Percentiles rank a stretch among this genome's conserved stretches.
These are phyloP conservation scores for Pyrenophora teres DNA, from an alignment of 2,329 filamentous ascomycete species.

Conservation along the genomic window DNA sequence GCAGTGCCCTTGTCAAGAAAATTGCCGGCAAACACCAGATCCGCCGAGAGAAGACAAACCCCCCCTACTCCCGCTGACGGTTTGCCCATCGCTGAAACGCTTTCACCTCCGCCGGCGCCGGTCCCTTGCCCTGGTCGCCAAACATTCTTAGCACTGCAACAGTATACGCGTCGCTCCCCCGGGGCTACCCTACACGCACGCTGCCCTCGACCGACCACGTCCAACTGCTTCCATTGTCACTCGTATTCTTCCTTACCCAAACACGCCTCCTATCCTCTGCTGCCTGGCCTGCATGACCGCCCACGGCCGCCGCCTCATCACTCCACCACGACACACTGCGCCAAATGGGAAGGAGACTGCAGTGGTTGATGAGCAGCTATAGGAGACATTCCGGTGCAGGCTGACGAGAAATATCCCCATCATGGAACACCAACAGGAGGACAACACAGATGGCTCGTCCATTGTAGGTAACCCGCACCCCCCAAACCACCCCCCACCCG, in stretches of 20 bases:
- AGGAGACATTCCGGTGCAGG: conserved; percentile 39
- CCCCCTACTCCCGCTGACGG: not conserved
- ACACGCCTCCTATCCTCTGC: not conserved
- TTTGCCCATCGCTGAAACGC: conserved; percentile 31
- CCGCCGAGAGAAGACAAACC: not conserved
- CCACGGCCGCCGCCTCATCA: conserved; percentile 13
- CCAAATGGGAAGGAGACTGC: conserved; percentile 39
- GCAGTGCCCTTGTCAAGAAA: not conserved
- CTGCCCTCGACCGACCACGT: conserved; percentile 1
- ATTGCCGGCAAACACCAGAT: not conserved
- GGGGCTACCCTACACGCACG: conserved; percentile 16
- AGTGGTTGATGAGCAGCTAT: conserved; percentile 41
- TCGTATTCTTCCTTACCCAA: conserved; percentile 11
- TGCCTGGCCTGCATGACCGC: conserved; percentile 26
- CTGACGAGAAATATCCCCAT: conserved; percentile 35
- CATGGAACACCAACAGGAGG: conserved; percentile 48
- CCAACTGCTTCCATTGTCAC: not conserved
- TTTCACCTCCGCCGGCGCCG: conserved; percentile 28
- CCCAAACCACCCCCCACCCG: not conserved
- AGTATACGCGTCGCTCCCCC: conserved; percentile 27
- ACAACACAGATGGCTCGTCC: conserved; percentile 76
- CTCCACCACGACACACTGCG: conserved; percentile 22
- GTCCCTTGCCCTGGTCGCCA: conserved; percentile 22
- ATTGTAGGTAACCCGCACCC: conserved; percentile 59
- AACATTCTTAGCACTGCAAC: conserved; percentile 35